Base-by-base conservation (phyloP, 148 eudicot genomes). In the Rhododendron williamsianum region DNA sequence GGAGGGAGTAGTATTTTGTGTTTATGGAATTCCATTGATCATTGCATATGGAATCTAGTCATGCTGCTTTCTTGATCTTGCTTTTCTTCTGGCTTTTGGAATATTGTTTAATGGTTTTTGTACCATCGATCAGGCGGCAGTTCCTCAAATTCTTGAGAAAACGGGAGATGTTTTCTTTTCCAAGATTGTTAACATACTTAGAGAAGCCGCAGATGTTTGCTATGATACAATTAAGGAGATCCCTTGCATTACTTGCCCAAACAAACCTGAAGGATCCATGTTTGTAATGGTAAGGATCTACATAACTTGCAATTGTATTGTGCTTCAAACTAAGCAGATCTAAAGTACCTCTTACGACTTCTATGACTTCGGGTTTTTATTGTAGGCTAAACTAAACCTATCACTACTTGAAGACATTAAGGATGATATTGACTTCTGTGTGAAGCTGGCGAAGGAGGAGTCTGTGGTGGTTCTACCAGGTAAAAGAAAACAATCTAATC, bases 231-330 rank as follows among this genome's bases (percentile, higher is more conserved):
- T 91, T 35, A 86, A 81, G 67, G 89, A 87, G 81, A 91, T 91
- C 76, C 89, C 89, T 60, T 76, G 86, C 63, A 67, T 91, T 83
- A 52, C 85, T 38, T 91, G 91, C 89, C 90, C 89, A 38, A 83
- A 80, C 82, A 91, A 91, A 87, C 90, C 93, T 30, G 89, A 91
- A 87, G 93, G 93, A 80, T 86, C 93, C 25, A 91, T 91, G 93
- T 88, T 89, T 86, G 73, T 84, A 4, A 91, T 91, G 91, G 93
- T 91, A 86, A 74, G 67, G 78, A 84, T 54, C 23, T 30, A 41
- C 38, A 35, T 45, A 27, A 30, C 12, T 76, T 30, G 10, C 52
- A 25, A 4, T 78, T 16, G 12, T 33, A 48, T 58, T 49, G 60
- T 72, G 45, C 21, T 71, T 43, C 48, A 19, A 9, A 41, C 19